phyloP scores from a whole-genome alignment of 2,329 filamentous ascomycete genomes.

The Hypomyces rosellus region DNA sequence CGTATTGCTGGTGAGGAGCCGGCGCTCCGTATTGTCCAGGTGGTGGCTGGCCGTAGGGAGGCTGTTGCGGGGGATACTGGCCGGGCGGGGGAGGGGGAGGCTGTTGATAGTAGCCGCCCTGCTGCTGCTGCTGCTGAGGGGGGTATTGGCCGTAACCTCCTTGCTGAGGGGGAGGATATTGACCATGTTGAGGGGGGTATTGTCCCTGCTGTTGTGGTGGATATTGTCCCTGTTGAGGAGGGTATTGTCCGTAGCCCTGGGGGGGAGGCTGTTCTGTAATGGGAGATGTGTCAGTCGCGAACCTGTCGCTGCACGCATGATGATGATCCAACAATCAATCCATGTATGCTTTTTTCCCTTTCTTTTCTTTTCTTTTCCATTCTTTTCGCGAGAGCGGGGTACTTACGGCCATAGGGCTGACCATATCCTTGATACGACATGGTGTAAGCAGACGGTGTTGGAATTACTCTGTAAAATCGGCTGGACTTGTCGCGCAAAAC shows the following conservation, averaged over 20 bases:
- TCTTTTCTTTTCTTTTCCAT: too few species aligned
- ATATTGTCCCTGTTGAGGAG: constrained; percentile 23
- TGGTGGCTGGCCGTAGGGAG: constrained; percentile 17
- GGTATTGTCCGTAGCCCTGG: constrained; percentile 35
- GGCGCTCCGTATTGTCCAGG: constrained; percentile 25
- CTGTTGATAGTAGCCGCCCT: constrained; percentile 25
- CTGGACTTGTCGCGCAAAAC: constrained; percentile 3
- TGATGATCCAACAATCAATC: background rate
- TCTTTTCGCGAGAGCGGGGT: background rate
- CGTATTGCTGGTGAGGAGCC: constrained; percentile 20
- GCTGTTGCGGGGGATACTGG: constrained; percentile 21
- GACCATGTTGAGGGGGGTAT: constrained; percentile 12
- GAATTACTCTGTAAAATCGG: background rate
- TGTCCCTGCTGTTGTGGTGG: constrained; percentile 18
- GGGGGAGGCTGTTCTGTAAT: constrained; percentile 29
- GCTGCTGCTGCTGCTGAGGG: constrained; percentile 18
- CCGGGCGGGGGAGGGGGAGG: constrained; percentile 20
- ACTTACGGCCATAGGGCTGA: constrained; percentile 32
- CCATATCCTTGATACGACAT: constrained; percentile 32
- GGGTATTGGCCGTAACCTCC: constrained; percentile 21
- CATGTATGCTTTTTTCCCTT: background rate
- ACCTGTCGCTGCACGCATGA: background rate
- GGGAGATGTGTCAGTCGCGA: constrained; percentile 13
- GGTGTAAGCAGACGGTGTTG: constrained; percentile 1
- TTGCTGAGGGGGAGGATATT: constrained; percentile 13